Evolutionary conservation across 805 yeast species (phyloP), one percentile per base, ranked within the genome.

Genomic region (Candida easanensis): DNA sequence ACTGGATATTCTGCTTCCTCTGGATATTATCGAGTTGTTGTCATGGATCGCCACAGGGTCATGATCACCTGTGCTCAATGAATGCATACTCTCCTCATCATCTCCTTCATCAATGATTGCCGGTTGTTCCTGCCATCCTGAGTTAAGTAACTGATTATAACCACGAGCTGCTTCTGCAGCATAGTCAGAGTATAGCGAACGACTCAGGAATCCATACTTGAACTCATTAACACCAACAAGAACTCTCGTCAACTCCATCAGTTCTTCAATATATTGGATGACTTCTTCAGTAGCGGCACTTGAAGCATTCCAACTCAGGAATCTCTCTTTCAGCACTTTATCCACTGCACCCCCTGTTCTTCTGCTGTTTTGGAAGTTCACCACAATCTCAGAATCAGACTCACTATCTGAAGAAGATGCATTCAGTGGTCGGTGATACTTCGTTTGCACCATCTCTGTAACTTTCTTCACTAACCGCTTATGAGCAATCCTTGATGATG

Each of bases 281-380:
- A 76, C 62, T 47, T 76, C 79, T 46, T 72, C 77, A 3, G 70
- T 54, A 0, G 77, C 76, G 3, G 74, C 68, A 44, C 69, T 68
- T 2, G 76, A 60, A 2, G 80, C 80, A 51, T 72, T 74, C 80
- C 80, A 76, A 42, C 73, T 64, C 49, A 76, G 55, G 42, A 70
- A 64, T 46, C 65, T 64, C 44, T 69, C 70, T 43, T 66, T 64
- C 17, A 68, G 42, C 4, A 65, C 45, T 5, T 57, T 58, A 2
- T 27, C 33, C 13, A 58, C 46, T 11, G 34, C 33, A n/a, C 25
- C 33, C 3, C 37, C 18, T 13, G 21, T 11, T 21, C 46, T 22
- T 26, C 42, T 39, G 11, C 42, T 38, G 9, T 36, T 38, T 16
- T 42, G 35, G 38, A 55, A 41, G 21, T 42, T 42, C 6, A 53